Evolutionary conservation across 805 yeast species (phyloP).

Genomic region (Yamadazyma sp.): DNA sequence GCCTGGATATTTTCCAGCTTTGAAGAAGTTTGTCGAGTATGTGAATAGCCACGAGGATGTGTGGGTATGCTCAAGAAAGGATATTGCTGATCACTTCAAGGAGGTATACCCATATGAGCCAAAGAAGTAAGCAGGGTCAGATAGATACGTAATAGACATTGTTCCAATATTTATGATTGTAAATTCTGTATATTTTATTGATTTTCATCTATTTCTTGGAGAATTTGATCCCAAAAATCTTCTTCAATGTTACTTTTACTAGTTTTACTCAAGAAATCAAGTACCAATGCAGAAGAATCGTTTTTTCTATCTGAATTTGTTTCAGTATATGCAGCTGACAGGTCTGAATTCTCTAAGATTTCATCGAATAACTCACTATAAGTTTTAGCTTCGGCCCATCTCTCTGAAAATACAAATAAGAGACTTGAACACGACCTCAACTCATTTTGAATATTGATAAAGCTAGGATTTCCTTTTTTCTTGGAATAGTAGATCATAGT

Average conservation of each 20-base stretch:
- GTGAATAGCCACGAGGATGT: constrained; percentile 15
- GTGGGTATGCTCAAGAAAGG: constrained; percentile 19
- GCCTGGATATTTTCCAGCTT: constrained; percentile 17
- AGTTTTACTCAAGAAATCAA: neutral
- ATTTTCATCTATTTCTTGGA: constrained; percentile 6
- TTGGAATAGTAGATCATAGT: constrained; percentile 13
- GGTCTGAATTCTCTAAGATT: constrained; percentile 6
- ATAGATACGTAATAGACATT: too few relatives aligned
- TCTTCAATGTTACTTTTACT: constrained; percentile 7
- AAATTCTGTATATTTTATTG: neutral
- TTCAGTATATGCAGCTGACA: too few relatives aligned
- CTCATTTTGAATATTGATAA: constrained; percentile 14
- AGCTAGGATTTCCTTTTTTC: constrained; percentile 10
- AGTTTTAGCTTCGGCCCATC: constrained; percentile 17
- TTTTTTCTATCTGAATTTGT: too few relatives aligned
- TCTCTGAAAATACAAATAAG: constrained; percentile 14
- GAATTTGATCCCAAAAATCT: constrained; percentile 17
- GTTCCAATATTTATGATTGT: too few relatives aligned
- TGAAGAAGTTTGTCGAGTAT: constrained; percentile 17
- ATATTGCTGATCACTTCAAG: constrained; percentile 16
- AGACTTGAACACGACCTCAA: constrained; percentile 15
- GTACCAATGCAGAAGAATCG: too few relatives aligned
- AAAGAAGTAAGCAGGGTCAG: constrained; percentile 1
- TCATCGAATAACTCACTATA: constrained; percentile 15
- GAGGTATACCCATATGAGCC: constrained; percentile 14